Conservation (phyloP, 176 grass and related monocot species). For the Avena atlantica region DNA sequence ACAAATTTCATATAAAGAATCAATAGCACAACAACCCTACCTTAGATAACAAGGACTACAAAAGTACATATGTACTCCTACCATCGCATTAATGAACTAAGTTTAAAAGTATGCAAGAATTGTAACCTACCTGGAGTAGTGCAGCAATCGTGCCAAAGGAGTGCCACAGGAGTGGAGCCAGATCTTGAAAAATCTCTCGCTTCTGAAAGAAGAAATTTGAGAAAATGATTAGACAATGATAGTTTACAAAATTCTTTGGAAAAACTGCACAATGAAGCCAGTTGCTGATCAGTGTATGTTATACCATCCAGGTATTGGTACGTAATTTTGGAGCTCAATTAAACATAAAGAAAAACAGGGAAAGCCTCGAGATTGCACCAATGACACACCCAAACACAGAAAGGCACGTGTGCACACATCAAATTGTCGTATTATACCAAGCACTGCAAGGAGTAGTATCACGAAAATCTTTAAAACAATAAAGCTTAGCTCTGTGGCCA, state of each 20-base stretch:
- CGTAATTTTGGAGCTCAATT: background rate
- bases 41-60: background rate
- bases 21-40: conserved; percentile 1
- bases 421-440: background rate
- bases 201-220: conserved; percentile 42
- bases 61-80: conserved; percentile 18
- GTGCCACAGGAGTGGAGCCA: conserved; percentile 88
- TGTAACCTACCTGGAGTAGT: conserved; percentile 71
- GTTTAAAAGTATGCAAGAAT: conserved; percentile 30
- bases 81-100: conserved; percentile 25
- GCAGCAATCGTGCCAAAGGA: conserved; percentile 87
- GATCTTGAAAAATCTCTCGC: conserved; percentile 78
- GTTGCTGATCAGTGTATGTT: conserved; percentile 2
- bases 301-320: background rate
- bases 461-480: conserved; percentile 6
- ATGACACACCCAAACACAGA: conserved; percentile 1
- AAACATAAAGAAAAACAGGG: background rate
- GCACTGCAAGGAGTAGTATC: background rate
- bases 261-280: background rate
- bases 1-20: background rate
- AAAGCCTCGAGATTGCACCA: conserved; percentile 6
- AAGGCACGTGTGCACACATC: background rate
- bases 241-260: background rate
- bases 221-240: conserved; percentile 23
- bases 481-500: background rate